Conservation (phyloP, 2,329 filamentous ascomycete species). For the Monosporascus sp. region DNA sequence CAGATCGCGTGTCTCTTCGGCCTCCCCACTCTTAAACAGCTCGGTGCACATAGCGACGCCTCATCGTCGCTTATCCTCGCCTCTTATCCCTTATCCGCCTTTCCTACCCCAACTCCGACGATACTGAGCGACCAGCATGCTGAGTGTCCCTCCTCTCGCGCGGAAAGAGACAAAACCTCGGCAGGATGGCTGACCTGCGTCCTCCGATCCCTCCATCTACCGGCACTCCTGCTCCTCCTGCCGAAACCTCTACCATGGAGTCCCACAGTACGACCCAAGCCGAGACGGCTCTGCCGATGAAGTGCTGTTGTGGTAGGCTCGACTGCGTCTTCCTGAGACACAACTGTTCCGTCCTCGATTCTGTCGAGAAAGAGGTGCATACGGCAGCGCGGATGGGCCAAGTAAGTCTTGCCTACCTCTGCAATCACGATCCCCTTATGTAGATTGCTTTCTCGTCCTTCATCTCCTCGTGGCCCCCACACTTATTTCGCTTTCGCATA, state of each 20-base stretch:
- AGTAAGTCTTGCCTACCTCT: constrained; percentile 57
- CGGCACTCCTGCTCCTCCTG: constrained; percentile 5
- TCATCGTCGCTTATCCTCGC: not conserved
- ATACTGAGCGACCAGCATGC: constrained; percentile 11
- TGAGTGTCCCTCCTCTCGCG: constrained; percentile 12
- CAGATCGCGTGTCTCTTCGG: not conserved
- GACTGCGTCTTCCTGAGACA: constrained; percentile 78
- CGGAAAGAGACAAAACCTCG: constrained; percentile 10
- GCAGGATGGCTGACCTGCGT: constrained; percentile 13
- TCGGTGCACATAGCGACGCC: not conserved
- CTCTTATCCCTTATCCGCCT: not conserved
- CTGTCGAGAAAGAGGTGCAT: constrained; percentile 81
- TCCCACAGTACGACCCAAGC: constrained; percentile 3
- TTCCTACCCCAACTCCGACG: not conserved
- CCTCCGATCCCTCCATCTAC: not conserved
- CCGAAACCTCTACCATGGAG: not conserved
- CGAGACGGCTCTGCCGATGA: constrained; percentile 33
- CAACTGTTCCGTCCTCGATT: constrained; percentile 72
- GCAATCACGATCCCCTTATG: constrained; percentile 6
- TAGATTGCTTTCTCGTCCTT: not conserved
- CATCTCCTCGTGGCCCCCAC: not conserved
- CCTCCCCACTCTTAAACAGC: not conserved
- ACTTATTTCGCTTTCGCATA: not conserved
- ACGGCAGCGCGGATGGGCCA: constrained; percentile 85
- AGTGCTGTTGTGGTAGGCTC: constrained; percentile 80